Evolutionary conservation across 805 yeast species (phyloP).

Genomic region (Ogataea allantospora): DNA sequence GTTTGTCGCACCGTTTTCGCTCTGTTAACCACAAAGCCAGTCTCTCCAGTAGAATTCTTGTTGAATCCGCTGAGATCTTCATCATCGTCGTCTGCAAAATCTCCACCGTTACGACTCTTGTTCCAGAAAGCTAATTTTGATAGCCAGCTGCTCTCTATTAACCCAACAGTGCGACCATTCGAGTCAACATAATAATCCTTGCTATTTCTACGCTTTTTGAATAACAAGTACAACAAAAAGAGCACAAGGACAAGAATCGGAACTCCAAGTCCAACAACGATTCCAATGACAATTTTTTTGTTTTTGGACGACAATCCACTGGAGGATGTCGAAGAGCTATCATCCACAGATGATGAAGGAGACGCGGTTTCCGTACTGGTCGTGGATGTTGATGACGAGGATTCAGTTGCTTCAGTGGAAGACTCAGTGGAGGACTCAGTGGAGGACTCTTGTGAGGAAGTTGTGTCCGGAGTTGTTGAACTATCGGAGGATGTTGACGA

Average conservation of each 20-base stretch:
- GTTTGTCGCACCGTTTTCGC: slow-evolving; percentile 30
- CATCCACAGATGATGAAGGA: slow-evolving; percentile 27
- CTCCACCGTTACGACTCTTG: slow-evolving; percentile 20
- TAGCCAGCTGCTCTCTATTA: slow-evolving; percentile 27
- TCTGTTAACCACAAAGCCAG: slow-evolving; percentile 33
- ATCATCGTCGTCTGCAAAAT: slow-evolving; percentile 27
- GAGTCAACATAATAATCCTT: slow-evolving; percentile 34
- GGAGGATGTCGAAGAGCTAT: slow-evolving; percentile 8
- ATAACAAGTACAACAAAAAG: slow-evolving; percentile 15
- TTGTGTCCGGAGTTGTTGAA: neutral
- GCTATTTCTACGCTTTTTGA: slow-evolving; percentile 19
- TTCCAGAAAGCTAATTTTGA: slow-evolving; percentile 29
- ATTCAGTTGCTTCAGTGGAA: slow-evolving; percentile 1
- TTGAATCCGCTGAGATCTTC: slow-evolving; percentile 18
- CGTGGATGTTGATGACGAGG: neutral
- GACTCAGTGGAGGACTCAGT: slow-evolving; percentile 4
- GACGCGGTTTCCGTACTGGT: slow-evolving; percentile 22
- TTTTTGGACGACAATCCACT: slow-evolving; percentile 49
- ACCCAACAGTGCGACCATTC: slow-evolving; percentile 34
- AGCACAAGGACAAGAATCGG: slow-evolving; percentile 45
- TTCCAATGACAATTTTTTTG: slow-evolving; percentile 60
- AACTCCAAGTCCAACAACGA: slow-evolving; percentile 69
- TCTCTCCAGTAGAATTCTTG: slow-evolving; percentile 21
- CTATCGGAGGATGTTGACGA: neutral
- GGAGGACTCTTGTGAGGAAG: neutral